These are phyloP conservation scores for Sordaria brevicollis DNA, from an alignment of 495 filamentous ascomycete genomes.

Conservation along the genomic window DNA sequence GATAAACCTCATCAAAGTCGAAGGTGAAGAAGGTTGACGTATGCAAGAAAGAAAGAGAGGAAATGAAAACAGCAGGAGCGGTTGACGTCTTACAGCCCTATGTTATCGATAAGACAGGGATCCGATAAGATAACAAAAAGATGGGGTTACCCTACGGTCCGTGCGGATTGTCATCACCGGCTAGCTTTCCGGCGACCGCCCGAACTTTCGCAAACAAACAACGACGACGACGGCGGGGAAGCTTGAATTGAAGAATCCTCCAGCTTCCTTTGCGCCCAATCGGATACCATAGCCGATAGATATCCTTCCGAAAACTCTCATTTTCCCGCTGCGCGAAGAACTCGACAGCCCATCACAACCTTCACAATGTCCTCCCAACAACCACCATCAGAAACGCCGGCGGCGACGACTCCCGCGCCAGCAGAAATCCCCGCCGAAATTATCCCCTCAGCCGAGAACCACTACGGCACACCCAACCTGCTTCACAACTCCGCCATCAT, in stretches of 20 bases:
- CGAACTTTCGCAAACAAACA: not conserved
- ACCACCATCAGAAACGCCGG: not conserved
- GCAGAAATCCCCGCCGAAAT: not conserved
- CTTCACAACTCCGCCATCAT: conserved; percentile 50
- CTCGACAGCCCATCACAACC: too few species aligned
- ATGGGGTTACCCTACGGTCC: not conserved
- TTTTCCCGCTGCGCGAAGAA: too few species aligned
- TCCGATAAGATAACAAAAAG: not conserved
- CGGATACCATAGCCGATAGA: not conserved
- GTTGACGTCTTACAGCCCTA: not conserved
- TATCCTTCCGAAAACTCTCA: too few species aligned
- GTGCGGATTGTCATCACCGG: not conserved
- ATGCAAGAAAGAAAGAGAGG: not conserved
- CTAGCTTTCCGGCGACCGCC: not conserved
- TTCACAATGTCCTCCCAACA: not conserved
- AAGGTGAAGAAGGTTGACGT: not conserved
- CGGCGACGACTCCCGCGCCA: not conserved
- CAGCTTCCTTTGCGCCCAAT: not conserved
- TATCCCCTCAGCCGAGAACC: not conserved
- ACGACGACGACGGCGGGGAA: not conserved
- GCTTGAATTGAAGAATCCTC: not conserved
- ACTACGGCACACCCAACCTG: conserved; percentile 24
- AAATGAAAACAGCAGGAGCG: not conserved
- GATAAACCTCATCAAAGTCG: not conserved
- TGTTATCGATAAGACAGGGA: not conserved